Evolutionary conservation across 106 monocot species (phyloP).

Genomic region (Dendrobium catenatum): DNA sequence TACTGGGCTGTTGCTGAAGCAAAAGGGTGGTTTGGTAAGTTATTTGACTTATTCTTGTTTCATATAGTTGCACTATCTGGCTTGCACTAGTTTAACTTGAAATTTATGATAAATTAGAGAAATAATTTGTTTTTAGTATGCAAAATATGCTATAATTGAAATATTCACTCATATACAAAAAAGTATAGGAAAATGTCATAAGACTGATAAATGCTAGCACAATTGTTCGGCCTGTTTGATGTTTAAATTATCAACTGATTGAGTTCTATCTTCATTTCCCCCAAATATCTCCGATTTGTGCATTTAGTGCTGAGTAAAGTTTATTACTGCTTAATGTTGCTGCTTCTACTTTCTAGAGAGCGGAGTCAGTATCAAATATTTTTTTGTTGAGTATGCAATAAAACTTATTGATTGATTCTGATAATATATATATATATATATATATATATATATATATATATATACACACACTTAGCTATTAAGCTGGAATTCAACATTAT

Average conservation of each 20-base stretch:
- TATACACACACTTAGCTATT: not conserved
- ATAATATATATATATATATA: not conserved
- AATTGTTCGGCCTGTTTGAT: not conserved
- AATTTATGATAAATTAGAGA: not conserved
- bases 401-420: not conserved
- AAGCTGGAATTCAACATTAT: not conserved
- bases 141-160: not conserved
- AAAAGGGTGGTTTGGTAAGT: slow-evolving; percentile 87
- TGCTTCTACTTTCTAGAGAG: not conserved
- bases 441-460: too few species aligned
- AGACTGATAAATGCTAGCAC: not conserved
- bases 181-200: not conserved
- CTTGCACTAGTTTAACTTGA: not conserved
- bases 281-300: not conserved
- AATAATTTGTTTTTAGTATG: not conserved
- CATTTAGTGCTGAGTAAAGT: not conserved
- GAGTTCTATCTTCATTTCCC: not conserved
- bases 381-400: not conserved
- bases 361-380: not conserved
- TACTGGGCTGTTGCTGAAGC: slow-evolving; percentile 95
- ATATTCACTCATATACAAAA: not conserved
- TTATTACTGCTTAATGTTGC: not conserved
- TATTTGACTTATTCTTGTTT: not conserved
- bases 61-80: not conserved
- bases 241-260: not conserved